Evolutionary conservation across 331 rosid genomes (phyloP), one percentile per base, ranked within the genome.

Genomic region (Stylosanthes scabra): DNA sequence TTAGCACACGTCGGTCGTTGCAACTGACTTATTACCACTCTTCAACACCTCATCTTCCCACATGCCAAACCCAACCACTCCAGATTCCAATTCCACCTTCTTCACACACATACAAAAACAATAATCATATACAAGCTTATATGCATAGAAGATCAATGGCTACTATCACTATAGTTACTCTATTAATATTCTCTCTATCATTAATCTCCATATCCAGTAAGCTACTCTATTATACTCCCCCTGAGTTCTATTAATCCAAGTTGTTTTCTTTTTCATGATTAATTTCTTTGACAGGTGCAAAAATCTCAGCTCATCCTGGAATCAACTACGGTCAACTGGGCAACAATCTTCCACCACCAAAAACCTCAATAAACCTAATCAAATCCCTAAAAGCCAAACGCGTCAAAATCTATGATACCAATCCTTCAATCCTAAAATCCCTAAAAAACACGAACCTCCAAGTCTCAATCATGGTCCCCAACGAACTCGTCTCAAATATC

Each of bases 291-390:
- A 9, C 88, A 91, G 91, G 77, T 51, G 90, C 80, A 50, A 75
- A 83, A 69, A 31, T 89, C 28, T 85, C 91, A 15, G 62, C 25
- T 14, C 55, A 47, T 68, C 84, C 82, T 11, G 96, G 97, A 6
- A 64, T 93, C n/a, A 87, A 88, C 88, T 91, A 84, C 55, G 98
- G 94, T 6, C 83, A 75, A 82, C 40, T 93, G 10, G 98, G 97
- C 0, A 81, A 86, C 86, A 81, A 93, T 37, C 94, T 93, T 2
- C 97, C 94, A 0, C 11, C 87, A 1, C 87, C 96, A 7, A 50
- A 49, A 2, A 60, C 54, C 8, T 89, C 91, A 0, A 80, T 89
- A 39, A 62, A 72, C 42, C 88, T 88, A 2, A 83, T 91, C 72
- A 70, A 85, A 10, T 70, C 76, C 14, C 75, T 93, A 1, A 83